Conservation (phyloP, 805 yeast genomes). For the Sungouiella blattae region DNA sequence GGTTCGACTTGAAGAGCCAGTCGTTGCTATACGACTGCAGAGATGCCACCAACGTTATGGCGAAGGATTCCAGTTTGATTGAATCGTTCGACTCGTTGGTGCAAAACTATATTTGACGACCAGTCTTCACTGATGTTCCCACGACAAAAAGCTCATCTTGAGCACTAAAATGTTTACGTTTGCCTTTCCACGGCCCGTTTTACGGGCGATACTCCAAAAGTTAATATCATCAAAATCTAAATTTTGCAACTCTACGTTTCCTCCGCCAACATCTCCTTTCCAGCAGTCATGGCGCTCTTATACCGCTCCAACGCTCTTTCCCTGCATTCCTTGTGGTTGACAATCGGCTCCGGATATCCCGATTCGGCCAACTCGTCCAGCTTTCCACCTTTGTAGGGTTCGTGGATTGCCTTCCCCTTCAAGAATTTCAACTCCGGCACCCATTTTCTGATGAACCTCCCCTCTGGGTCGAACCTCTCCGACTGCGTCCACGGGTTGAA, state of each 20-base stretch:
- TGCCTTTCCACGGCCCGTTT: too few species aligned
- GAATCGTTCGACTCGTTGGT: constrained; percentile 6
- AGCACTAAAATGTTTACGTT: too few species aligned
- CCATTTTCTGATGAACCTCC: constrained; percentile 46
- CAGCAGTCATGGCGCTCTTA: constrained; percentile 29
- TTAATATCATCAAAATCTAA: too few species aligned
- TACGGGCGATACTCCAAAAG: too few species aligned
- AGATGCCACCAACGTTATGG: background rate
- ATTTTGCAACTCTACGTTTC: too few species aligned
- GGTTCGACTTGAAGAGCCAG: constrained; percentile 9
- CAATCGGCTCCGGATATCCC: constrained; percentile 44
- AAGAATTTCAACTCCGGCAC: constrained; percentile 42
- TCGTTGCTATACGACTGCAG: constrained; percentile 10
- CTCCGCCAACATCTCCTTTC: constrained; percentile 10
- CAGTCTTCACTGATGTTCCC: too few species aligned
- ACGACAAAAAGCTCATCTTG: too few species aligned
- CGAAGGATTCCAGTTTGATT: constrained; percentile 2
- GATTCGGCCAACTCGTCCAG: constrained; percentile 24
- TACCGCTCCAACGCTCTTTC: constrained; percentile 41
- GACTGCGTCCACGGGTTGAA: constrained; percentile 52
- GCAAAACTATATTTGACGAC: background rate
- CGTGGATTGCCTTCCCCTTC: constrained; percentile 28
- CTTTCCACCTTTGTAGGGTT: constrained; percentile 29
- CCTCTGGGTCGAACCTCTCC: constrained; percentile 45
- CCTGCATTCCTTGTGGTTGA: constrained; percentile 38